These are phyloP conservation scores for Ceratocystis lukuohia DNA, from an alignment of 2,329 filamentous ascomycete genomes.

Conservation along the genomic window DNA sequence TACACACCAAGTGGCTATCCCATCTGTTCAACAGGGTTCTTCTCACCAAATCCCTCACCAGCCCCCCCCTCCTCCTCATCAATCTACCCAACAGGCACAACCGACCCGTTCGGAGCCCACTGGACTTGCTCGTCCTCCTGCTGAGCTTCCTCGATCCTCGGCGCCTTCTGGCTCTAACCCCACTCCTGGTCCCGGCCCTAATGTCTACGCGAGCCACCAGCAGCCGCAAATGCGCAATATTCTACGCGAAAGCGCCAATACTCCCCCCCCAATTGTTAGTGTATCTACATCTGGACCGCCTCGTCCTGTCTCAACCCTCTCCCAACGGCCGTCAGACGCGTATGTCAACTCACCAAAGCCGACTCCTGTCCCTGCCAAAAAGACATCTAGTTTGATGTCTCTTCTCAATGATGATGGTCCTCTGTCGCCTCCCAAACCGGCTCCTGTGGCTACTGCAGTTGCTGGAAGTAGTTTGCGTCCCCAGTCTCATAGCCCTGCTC, in stretches of 20 bases:
- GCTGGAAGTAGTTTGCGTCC: constrained; percentile 31
- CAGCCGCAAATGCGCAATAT: constrained; percentile 12
- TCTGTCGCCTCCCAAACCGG: constrained; percentile 31
- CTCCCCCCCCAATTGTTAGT: not conserved
- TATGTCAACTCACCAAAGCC: constrained; percentile 16
- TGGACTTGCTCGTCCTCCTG: not conserved
- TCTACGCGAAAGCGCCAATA: constrained; percentile 9
- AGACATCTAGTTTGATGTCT: constrained; percentile 50
- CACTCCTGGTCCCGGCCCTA: not conserved
- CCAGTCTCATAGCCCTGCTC: constrained; percentile 31
- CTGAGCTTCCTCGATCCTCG: not conserved
- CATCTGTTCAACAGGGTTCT: not conserved
- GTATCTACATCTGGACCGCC: not conserved
- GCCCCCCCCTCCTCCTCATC: not conserved
- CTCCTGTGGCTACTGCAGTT: constrained; percentile 38
- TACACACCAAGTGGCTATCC: not conserved
- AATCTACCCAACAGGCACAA: not conserved
- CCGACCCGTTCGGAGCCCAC: not conserved
- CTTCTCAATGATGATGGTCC: constrained; percentile 47
- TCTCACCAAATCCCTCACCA: not conserved
- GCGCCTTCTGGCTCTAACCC: not conserved
- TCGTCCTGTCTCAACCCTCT: not conserved
- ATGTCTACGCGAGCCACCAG: not conserved
- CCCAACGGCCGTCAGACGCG: constrained; percentile 12
- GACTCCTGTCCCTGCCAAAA: constrained; percentile 32